Conservation (phyloP, 805 yeast species). For the Ogataea henricii region DNA sequence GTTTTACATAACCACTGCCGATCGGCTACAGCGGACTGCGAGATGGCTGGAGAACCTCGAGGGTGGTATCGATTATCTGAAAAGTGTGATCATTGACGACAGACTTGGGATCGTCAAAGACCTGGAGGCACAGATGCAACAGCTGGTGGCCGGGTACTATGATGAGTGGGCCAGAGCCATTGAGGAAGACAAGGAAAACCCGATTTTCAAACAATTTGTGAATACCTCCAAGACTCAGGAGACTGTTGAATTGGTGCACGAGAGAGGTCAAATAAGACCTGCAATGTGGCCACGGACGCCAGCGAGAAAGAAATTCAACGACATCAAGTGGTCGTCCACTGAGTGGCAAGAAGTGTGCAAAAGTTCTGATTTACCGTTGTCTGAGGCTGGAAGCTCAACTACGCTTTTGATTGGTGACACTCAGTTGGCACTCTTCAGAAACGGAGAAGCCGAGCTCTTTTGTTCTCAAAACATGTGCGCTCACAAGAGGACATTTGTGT, state of each 20-base stretch:
- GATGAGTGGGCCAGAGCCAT: constrained; percentile 40
- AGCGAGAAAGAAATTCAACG: constrained; percentile 29
- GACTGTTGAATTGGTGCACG: constrained; percentile 36
- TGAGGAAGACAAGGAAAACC: constrained; percentile 23
- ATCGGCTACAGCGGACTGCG: constrained; percentile 40
- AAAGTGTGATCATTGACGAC: constrained; percentile 37
- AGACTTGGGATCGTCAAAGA: constrained; percentile 39
- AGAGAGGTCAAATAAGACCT: constrained; percentile 40
- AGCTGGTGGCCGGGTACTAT: constrained; percentile 36
- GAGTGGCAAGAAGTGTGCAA: constrained; percentile 34
- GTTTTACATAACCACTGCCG: constrained; percentile 42
- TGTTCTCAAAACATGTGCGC: constrained; percentile 45
- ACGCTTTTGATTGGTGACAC: constrained; percentile 38
- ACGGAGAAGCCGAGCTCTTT: constrained; percentile 32
- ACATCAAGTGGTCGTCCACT: constrained; percentile 35
- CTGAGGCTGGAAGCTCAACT: constrained; percentile 36
- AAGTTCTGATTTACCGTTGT: constrained; percentile 30
- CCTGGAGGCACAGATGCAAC: constrained; percentile 37
- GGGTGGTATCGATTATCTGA: constrained; percentile 40
- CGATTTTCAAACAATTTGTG: constrained; percentile 36
- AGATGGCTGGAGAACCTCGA: constrained; percentile 40
- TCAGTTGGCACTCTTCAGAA: constrained; percentile 39
- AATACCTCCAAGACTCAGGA: constrained; percentile 35
- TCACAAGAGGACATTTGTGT: constrained; percentile 41
- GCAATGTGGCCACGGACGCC: constrained; percentile 38